Evolutionary conservation across 176 grass and related monocot genomes (phyloP).

Genomic region (barley (Hordeum vulgare)): MorexV3_pseudomolecules_assembly NC_058524.1:45952448-45952947

Average conservation of each 20-base stretch:
- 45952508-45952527: too few relatives aligned
- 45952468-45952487: too few relatives aligned
- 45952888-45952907: accelerated
- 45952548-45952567: too few relatives aligned
- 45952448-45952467: too few relatives aligned
- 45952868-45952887: background rate
- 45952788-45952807: conserved; percentile 80
- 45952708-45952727: conserved; percentile 33
- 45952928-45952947: background rate
- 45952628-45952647: too few relatives aligned
- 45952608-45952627: too few relatives aligned
- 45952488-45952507: too few relatives aligned
- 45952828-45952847: conserved; percentile 81
- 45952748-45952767: conserved; percentile 64
- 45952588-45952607: too few relatives aligned
- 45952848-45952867: accelerated
- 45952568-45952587: too few relatives aligned
- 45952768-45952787: conserved; percentile 99
- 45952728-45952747: conserved; percentile 40
- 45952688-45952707: background rate
- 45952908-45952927: conserved; percentile 28
- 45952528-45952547: too few relatives aligned
- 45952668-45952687: background rate
- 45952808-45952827: conserved; percentile 93
- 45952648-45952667: too few relatives aligned